These are phyloP conservation scores for Lichtheimia hyalospora DNA, from an alignment of 371 early-diverging fungal species.

Conservation along the genomic window DNA sequence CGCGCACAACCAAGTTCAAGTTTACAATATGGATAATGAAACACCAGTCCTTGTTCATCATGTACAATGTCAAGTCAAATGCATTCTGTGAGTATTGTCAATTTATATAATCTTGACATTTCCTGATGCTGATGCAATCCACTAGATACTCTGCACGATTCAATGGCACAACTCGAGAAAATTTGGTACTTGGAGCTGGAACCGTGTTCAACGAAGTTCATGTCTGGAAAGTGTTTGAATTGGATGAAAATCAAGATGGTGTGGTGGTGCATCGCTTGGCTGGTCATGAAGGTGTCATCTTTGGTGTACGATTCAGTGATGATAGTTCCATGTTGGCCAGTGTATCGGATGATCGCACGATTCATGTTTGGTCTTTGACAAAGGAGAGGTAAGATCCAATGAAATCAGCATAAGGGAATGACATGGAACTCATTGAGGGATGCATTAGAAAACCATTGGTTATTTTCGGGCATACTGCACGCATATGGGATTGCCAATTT, in stretches of 20 bases:
- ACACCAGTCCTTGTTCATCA: slow-evolving; percentile 22
- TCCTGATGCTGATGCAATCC: background rate
- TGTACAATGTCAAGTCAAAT: slow-evolving; percentile 57
- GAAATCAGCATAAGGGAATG: background rate
- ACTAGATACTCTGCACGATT: slow-evolving; percentile 69
- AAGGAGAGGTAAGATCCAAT: slow-evolving; percentile 8
- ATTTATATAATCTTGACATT: background rate
- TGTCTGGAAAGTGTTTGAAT: slow-evolving; percentile 60
- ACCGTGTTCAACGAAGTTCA: slow-evolving; percentile 84
- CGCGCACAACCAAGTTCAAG: slow-evolving; percentile 74
- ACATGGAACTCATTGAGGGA: background rate
- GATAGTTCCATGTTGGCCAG: slow-evolving; percentile 64
- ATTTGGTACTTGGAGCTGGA: slow-evolving; percentile 70
- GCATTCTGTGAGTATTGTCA: slow-evolving; percentile 51
- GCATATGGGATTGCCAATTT: slow-evolving; percentile 82
- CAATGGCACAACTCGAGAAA: slow-evolving; percentile 49
- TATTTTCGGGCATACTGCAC: slow-evolving; percentile 80
- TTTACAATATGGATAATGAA: slow-evolving; percentile 35
- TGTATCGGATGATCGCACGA: slow-evolving; percentile 85
- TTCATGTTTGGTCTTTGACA: slow-evolving; percentile 72
- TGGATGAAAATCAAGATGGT: slow-evolving; percentile 43
- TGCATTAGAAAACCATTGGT: slow-evolving; percentile 40
- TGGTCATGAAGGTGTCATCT: slow-evolving; percentile 84
- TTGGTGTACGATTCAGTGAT: slow-evolving; percentile 71
- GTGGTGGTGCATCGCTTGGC: slow-evolving; percentile 46